phyloP scores from a whole-genome alignment of 805 yeast genomes.

The Saccharomyces mikatae region DNA sequence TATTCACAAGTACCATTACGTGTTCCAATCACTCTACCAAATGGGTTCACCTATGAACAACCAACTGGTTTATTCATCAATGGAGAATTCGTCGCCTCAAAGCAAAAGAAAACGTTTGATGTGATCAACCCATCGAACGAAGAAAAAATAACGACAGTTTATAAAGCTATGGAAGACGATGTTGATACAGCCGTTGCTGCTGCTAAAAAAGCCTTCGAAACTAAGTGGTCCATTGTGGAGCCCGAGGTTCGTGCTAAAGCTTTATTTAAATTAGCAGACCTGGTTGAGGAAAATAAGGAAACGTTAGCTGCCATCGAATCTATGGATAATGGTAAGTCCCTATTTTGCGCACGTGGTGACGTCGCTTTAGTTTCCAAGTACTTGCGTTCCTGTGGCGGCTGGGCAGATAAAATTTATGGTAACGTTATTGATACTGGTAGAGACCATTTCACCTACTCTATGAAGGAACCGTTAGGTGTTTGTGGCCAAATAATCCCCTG shows the following conservation, averaged over 20 bases:
- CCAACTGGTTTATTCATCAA: constrained; percentile 75
- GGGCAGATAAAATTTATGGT: constrained; percentile 65
- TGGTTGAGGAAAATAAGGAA: constrained; percentile 67
- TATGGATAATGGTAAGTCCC: constrained; percentile 83
- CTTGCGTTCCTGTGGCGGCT: constrained; percentile 79
- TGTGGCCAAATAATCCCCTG: constrained; percentile 88
- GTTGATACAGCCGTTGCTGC: constrained; percentile 80
- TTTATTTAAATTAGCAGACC: constrained; percentile 66
- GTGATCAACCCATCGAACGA: constrained; percentile 65
- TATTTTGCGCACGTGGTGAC: constrained; percentile 66
- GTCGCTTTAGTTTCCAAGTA: constrained; percentile 61
- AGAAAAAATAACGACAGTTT: constrained; percentile 56
- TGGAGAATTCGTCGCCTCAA: constrained; percentile 59
- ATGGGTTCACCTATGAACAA: constrained; percentile 62
- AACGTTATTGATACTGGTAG: constrained; percentile 51
- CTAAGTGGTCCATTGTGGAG: constrained; percentile 61
- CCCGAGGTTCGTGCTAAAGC: constrained; percentile 58
- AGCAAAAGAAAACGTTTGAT: constrained; percentile 51
- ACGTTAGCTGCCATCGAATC: constrained; percentile 76
- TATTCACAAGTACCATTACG: constrained; percentile 35
- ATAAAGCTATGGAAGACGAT: constrained; percentile 64
- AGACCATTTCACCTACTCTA: constrained; percentile 54
- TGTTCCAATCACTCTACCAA: constrained; percentile 53
- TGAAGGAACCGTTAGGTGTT: constrained; percentile 81
- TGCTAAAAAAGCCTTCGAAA: constrained; percentile 68